Base-by-base conservation (phyloP, 1,284 basidiomycete genomes). In the Ustilago crameri region DNA sequence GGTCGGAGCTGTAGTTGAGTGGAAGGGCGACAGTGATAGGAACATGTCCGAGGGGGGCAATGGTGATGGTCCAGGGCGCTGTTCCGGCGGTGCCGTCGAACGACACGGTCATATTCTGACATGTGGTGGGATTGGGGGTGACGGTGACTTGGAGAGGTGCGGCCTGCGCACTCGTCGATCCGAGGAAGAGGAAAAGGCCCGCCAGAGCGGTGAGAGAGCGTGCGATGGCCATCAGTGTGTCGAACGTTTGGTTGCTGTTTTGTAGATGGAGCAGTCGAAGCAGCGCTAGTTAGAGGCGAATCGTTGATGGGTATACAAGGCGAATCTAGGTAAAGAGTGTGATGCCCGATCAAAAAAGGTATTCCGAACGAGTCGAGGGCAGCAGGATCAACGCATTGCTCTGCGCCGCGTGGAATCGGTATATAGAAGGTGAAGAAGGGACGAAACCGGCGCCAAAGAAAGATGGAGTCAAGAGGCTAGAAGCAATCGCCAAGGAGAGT, bases 1-100 rank as follows among this genome's bases (percentile, higher is more conserved):
- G 51, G 27, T 52, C 45, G 27, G 46, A 12, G 55, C 61, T 59
- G 52, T 74, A 74, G 37, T 54, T 53, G 22, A 56, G 23, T 10
- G 71, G 66, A 12, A 74, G 32, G 3, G 62, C 37, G 15, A 70
- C 61, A 4, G 71, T 45, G 32, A 57, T 41, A 3, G 71, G 71
- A 0, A 62, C 53, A 24, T 74, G 71, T 3, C 63, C 59, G 20
- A 74, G 62, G 3, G 71, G 71, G 1, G 71, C 71, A 2, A 74
- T 53, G 3, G 66, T 74, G 49, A 74, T 46, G 8, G 66, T 70
- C 66, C 66, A 74, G 3, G 71, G 71, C 38, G 61, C 71, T 14
- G 54, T 64, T 18, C 71, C 71, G 8, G 47, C 24, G 1, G 71
- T 65, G 10, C 63, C 54, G 26, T 74, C 71, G 61, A 61, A 74